Conservation (phyloP, 495 filamentous ascomycete species). For the Pseudoneurospora amorphoporcata region DNA sequence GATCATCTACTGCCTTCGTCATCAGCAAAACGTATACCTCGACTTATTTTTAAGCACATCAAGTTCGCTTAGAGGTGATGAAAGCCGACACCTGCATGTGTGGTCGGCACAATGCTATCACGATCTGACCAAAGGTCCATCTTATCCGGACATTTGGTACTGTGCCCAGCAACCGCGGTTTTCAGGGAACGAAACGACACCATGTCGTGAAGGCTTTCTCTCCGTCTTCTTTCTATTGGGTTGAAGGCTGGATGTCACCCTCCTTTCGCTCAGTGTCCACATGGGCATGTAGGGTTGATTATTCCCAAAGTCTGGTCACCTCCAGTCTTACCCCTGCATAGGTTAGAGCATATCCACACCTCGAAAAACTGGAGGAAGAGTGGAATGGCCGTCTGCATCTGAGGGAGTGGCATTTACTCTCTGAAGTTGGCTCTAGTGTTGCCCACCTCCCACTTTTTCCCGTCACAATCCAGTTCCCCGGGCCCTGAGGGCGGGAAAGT, state of each 20-base stretch:
- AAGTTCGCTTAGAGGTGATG: background rate
- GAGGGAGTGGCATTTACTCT: background rate
- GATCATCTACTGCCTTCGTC: background rate
- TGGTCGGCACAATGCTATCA: background rate
- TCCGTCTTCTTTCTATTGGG: background rate
- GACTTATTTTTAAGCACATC: background rate
- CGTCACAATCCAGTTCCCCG: background rate
- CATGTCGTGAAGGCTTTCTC: background rate
- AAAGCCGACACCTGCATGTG: background rate
- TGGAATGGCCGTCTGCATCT: background rate
- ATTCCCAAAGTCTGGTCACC: background rate
- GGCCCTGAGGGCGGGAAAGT: background rate
- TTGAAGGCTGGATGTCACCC: background rate
- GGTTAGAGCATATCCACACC: background rate
- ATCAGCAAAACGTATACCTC: background rate
- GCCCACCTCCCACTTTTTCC: background rate
- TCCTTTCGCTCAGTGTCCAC: background rate
- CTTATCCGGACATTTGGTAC: background rate
- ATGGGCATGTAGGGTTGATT: background rate
- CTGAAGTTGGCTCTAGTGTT: background rate
- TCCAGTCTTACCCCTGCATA: background rate
- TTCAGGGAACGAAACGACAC: background rate
- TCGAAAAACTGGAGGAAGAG: background rate
- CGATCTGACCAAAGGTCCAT: background rate
- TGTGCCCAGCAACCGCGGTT: background rate